A percentile compares a stretch with the other conserved stretches of the same genome.
These are phyloP conservation scores for Neopestalotiopsis sp. DNA, from an alignment of 2,329 filamentous ascomycete genomes.

Conservation along the genomic window DNA sequence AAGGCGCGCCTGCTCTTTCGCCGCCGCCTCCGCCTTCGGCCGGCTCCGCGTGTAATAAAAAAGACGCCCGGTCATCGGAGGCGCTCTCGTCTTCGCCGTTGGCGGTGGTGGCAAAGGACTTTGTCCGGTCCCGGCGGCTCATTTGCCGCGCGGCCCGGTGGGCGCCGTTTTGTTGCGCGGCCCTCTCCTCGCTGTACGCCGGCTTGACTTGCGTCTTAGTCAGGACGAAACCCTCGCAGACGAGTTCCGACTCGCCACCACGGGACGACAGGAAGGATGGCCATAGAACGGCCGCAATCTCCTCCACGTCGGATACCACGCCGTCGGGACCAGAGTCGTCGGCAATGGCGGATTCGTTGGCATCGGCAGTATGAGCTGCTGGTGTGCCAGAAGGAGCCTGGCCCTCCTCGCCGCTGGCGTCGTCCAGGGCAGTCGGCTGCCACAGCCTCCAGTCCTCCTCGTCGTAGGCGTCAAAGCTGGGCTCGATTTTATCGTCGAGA, in stretches of 20 bases:
- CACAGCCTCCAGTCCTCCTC: slow-evolving; percentile 15
- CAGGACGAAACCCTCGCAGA: slow-evolving; percentile 19
- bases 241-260: slow-evolving; percentile 18
- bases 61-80: slow-evolving; percentile 5
- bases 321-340: not conserved
- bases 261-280: slow-evolving; percentile 19
- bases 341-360: slow-evolving; percentile 10
- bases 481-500: slow-evolving; percentile 40
- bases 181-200: slow-evolving; percentile 19
- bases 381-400: too few relatives aligned
- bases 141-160: slow-evolving; percentile 19
- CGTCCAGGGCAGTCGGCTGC: not conserved
- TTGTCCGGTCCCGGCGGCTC: slow-evolving; percentile 17
- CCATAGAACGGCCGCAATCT: slow-evolving; percentile 18
- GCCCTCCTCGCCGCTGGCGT: too few relatives aligned
- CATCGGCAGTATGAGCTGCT: not conserved
- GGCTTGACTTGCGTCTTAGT: slow-evolving; percentile 16
- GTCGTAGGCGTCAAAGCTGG: slow-evolving; percentile 22
- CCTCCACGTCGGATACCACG: slow-evolving; percentile 12
- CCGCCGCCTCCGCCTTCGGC: not conserved
- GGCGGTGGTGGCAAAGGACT: slow-evolving; percentile 15
- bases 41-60: slow-evolving; percentile 17
- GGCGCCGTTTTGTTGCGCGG: slow-evolving; percentile 12
- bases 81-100: slow-evolving; percentile 6
- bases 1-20: not conserved